A percentile compares a stretch with the other conserved stretches of the same genome.
phyloP scores from a whole-genome alignment of 2,329 filamentous ascomycete genomes.

The Plectosphaerella plurivora region DNA sequence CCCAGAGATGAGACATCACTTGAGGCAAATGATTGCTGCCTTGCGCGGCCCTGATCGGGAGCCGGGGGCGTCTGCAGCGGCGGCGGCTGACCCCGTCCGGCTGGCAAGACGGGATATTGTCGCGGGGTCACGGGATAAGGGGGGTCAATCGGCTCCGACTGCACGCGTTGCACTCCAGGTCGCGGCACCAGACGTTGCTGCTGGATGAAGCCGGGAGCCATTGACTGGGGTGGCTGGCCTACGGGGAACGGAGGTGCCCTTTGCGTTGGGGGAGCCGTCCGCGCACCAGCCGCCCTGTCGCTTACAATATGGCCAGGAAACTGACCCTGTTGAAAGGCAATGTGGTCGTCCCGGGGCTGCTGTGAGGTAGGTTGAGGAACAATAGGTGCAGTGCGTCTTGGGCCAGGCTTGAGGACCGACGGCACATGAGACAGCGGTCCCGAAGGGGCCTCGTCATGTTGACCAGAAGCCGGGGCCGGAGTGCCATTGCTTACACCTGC shows the following conservation, averaged over 20 bases:
- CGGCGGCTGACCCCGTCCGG: conserved; percentile 10
- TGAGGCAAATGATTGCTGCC: conserved; percentile 19
- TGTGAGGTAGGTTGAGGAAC: too few relatives aligned
- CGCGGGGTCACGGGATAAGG: not conserved
- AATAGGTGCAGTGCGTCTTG: not conserved
- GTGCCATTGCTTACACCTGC: too few relatives aligned
- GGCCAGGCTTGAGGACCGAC: conserved; percentile 22
- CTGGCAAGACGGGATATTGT: not conserved
- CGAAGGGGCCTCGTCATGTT: too few relatives aligned
- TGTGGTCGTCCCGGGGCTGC: too few relatives aligned
- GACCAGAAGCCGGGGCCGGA: too few relatives aligned
- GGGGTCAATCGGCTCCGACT: not conserved
- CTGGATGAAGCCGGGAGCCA: not conserved
- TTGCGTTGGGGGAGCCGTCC: not conserved
- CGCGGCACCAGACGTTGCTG: not conserved
- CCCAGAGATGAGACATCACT: conserved; percentile 20
- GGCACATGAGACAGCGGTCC: conserved; percentile 14
- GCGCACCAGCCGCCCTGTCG: not conserved
- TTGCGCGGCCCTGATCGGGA: not conserved
- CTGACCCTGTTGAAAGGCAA: too few relatives aligned
- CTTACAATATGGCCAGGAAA: too few relatives aligned
- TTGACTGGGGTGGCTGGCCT: not conserved
- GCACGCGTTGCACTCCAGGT: not conserved
- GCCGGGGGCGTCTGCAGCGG: not conserved
- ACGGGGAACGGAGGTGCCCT: not conserved